Base-by-base conservation (phyloP, 768 basidiomycete genomes). In the Coprinellus micaceus region DNA sequence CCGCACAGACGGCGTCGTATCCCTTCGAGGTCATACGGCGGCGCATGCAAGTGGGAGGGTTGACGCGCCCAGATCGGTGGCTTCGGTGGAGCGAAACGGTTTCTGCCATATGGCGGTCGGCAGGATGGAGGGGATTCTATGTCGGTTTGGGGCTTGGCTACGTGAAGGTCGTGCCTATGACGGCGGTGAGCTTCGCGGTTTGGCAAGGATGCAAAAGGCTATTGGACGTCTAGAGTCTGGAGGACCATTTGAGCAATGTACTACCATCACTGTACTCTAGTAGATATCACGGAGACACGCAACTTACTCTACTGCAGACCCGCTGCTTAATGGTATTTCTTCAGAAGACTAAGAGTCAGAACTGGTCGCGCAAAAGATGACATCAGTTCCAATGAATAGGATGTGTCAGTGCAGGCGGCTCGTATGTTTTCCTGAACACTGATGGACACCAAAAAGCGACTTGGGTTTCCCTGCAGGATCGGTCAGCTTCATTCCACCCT, bases 161-260 rank as follows among this genome's bases (percentile, higher is more conserved):
- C 72, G 63, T 98, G 53, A 98, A 98, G 78, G 85, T 96, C 40
- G 82, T 97, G 56, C 96, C 96, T 12, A 96, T 98, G 94, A 96
- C 88, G 22, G 92, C 94, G 56, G 88, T 96, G 54, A 91, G 89
- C 69, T 96, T 87, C 64, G 79, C 91, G 10, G 88, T 88, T n/a
- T 97, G 94, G 94, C 89, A 94, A 68, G 76, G 83, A 58, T 79
- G 83, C 65, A 90, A 90, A 73, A 73, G 84, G 45, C 48, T 86
- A 22, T 69, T 79, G 45, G 65, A 73, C 64, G 76, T 77, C 54
- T 77, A 70, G 56, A 52, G 10, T 49, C n/a, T 10, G n/a, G 11
- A 37, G 30, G n/a, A 22, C 5, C 46, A 22, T 6, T 48, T 15
- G 7, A n/a, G 21, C 43, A 45, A 19, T n/a, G 21, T 45, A 26